Conservation (phyloP, 345 rosid genomes). For the Lenwebbia sp. region DNA sequence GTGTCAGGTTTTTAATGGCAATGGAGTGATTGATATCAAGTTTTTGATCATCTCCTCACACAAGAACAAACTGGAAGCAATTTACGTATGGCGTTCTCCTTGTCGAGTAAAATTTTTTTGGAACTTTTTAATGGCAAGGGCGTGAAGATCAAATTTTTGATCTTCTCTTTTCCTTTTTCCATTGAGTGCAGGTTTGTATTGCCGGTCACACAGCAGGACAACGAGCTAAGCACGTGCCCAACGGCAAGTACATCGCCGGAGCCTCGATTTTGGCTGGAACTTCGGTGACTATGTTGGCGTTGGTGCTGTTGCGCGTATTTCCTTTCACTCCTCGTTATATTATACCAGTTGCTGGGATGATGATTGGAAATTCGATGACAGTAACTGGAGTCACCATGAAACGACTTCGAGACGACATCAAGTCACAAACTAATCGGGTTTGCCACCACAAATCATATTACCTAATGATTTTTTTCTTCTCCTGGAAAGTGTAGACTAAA, state of each 20-base stretch:
- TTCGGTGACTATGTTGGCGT: constrained; percentile 49
- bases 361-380: constrained; percentile 89
- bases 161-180: neutral
- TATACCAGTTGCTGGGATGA: constrained; percentile 81
- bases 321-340: constrained; percentile 90
- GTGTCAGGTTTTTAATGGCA: neutral
- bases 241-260: constrained; percentile 66
- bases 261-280: constrained; percentile 59
- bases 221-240: constrained; percentile 74
- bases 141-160: neutral
- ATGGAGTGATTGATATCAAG: neutral
- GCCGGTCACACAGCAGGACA: constrained; percentile 82
- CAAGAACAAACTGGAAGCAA: neutral
- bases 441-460: neutral
- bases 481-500: neutral
- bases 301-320: constrained; percentile 55
- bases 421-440: constrained; percentile 49
- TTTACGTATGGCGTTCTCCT: neutral
- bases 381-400: constrained; percentile 91
- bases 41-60: neutral
- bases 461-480: neutral
- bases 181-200: neutral
- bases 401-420: constrained; percentile 71
- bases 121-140: neutral
- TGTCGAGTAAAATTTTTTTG: neutral